A percentile compares a stretch with the other conserved stretches of the same genome.
These are phyloP conservation scores for Fraxinus velutina DNA, from an alignment of 305 asterid genomes.

Conservation along the genomic window DNA sequence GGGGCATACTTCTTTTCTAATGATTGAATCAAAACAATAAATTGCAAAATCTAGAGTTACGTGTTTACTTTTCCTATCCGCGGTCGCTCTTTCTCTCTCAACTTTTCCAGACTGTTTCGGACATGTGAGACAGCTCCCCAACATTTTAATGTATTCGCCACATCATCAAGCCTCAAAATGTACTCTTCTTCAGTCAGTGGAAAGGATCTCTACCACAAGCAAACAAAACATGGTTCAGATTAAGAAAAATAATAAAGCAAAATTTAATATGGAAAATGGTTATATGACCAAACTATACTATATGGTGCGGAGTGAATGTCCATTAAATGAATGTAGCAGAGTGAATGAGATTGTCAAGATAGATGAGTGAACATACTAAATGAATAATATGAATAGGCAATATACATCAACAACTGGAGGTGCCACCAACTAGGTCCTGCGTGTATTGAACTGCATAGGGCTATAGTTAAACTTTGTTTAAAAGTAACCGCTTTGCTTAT, in stretches of 20 bases:
- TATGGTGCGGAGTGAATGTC: background rate
- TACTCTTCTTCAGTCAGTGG: constrained; percentile 94
- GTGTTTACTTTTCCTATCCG: constrained; percentile 82
- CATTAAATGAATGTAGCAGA: background rate
- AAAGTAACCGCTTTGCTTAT: background rate
- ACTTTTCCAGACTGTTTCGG: constrained; percentile 69
- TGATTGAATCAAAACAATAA: background rate
- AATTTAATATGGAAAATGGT: background rate
- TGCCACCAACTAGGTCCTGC: background rate
- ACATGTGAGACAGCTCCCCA: constrained; percentile 99
- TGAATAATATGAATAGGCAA: background rate
- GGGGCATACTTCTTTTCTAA: background rate
- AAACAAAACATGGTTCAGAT: constrained; percentile 29
- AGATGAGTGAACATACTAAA: background rate
- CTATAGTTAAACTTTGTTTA: background rate
- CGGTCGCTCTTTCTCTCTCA: constrained; percentile 59
- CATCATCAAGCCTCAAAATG: constrained; percentile 82
- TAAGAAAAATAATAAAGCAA: background rate
- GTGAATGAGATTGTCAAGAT: background rate
- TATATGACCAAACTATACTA: background rate
- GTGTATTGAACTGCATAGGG: background rate
- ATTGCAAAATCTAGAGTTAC: background rate
- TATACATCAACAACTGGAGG: background rate
- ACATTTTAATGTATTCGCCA: constrained; percentile 79
- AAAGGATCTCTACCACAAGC: constrained; percentile 63